Evolutionary conservation across 192 early-diverging fungal species (phyloP).

Genomic region (Coemansia sp.): DNA sequence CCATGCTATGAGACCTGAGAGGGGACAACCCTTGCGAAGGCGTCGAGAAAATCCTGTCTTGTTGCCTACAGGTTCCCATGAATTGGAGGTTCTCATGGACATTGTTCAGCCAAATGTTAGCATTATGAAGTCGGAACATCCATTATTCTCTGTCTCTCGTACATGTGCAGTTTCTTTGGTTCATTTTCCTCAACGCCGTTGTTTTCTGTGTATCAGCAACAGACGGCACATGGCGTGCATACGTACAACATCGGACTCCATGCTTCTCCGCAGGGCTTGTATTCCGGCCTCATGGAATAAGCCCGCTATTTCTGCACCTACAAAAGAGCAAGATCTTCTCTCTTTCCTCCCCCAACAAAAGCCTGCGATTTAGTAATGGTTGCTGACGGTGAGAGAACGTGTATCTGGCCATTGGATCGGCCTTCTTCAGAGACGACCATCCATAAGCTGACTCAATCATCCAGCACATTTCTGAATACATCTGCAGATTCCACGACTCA

Average conservation of each 20-base stretch:
- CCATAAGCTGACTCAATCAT: neutral
- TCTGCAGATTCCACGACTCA: neutral
- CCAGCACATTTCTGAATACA: neutral
- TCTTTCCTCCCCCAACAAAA: neutral
- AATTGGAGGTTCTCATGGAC: neutral
- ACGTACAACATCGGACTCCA: constrained; percentile 5
- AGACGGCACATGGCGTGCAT: neutral
- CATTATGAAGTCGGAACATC: neutral
- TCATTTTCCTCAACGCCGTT: neutral
- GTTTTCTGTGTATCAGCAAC: neutral
- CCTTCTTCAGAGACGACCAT: neutral
- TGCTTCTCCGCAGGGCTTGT: constrained; percentile 57
- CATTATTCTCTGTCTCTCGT: neutral
- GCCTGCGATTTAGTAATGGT: neutral
- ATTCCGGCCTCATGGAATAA: constrained; percentile 80
- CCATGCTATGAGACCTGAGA: neutral
- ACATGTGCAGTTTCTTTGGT: neutral
- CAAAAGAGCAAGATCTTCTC: constrained; percentile 11
- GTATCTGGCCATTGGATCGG: neutral
- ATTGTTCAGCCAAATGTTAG: neutral
- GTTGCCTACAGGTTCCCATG: constrained; percentile 2
- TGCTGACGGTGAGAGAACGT: constrained; percentile 6
- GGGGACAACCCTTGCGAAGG: constrained; percentile 7
- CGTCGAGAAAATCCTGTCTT: constrained; percentile 10
- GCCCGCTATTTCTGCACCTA: constrained; percentile 81